A percentile compares a stretch with the other conserved stretches of the same genome.
These are phyloP conservation scores for Lasiodiplodia theobromae DNA, from an alignment of 2,329 filamentous ascomycete genomes.

Conservation along the genomic window DNA sequence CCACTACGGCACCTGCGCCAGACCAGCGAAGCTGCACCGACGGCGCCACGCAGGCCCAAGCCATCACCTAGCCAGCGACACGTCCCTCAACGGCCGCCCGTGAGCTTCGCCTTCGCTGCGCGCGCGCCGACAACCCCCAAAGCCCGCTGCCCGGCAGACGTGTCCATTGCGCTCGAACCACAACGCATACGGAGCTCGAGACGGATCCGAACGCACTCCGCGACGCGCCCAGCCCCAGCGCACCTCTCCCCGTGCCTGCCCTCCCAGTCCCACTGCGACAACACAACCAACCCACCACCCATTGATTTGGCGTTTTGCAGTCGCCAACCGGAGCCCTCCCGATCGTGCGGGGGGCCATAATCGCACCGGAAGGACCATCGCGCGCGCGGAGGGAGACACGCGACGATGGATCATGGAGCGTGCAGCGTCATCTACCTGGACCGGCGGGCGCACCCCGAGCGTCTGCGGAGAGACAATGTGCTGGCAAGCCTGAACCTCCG, in stretches of 20 bases:
- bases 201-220: slow-evolving; percentile 28
- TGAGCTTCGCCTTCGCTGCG: slow-evolving; percentile 5
- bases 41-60: slow-evolving; percentile 23
- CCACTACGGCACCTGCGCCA: slow-evolving; percentile 26
- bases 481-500: slow-evolving; percentile 42
- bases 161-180: slow-evolving; percentile 31
- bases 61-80: slow-evolving; percentile 22
- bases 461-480: slow-evolving; percentile 47
- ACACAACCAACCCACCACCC: slow-evolving; percentile 9
- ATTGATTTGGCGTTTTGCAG: slow-evolving; percentile 30
- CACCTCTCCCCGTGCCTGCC: slow-evolving; percentile 26
- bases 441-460: slow-evolving; percentile 50
- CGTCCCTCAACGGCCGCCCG: slow-evolving; percentile 26
- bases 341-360: slow-evolving; percentile 30
- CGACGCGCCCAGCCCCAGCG: slow-evolving; percentile 25
- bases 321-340: slow-evolving; percentile 29
- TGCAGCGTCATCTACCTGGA: slow-evolving; percentile 55
- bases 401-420: slow-evolving; percentile 51
- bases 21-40: slow-evolving; percentile 26
- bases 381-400: slow-evolving; percentile 26
- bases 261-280: slow-evolving; percentile 24
- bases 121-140: slow-evolving; percentile 16
- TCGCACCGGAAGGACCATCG: slow-evolving; percentile 23
- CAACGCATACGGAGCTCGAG: slow-evolving; percentile 26
- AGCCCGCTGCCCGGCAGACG: slow-evolving; percentile 19